Base-by-base conservation (phyloP, 495 filamentous ascomycete species). In the Penicillium cataractarum region DNA sequence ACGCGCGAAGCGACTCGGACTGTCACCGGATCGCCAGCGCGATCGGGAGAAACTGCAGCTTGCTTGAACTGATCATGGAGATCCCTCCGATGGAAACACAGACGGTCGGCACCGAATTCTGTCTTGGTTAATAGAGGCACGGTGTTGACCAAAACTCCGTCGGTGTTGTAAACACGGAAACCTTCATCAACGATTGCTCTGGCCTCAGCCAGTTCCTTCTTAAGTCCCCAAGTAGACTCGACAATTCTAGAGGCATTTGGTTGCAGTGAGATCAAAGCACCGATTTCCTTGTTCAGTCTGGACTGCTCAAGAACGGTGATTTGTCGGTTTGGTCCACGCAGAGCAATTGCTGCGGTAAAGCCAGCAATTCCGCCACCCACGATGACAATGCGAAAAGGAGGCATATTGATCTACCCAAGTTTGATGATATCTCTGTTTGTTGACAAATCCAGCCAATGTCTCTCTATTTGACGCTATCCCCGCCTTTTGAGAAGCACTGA, bases 181-280 rank as follows among this genome's bases (percentile, higher is more conserved):
- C 67, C 71, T 24, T 69, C 65, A 33, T 76, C 71, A 3, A 70
- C 60, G 61, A 74, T 70, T 19, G 65, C 55, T 4, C 61, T 61
- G 0, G 61, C 62, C 21, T 65, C 57, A 1, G 53, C 35, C 8
- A 71, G 55, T 9, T 60, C 53, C 1, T 62, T 10, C 6, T 57
- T 35, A 27, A 74, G 50, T 8, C 53, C 60, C 70, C 71, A 76
- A 50, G 58, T 58, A 0, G 17, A 46, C 19, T 73, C 61, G 10
- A 71, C 56, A 27, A 76, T 73, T n/a, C 62, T 69, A 0, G 68
- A 70, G 6, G 68, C 72, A 49, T 76, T 76, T 4, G 72, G 74
- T 42, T 73, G 70, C 0, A 73, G 55, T 0, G 70, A 75, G 12
- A 75, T 71, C 17, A 67, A 48, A 15, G 72, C 72, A 4, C 72